Evolutionary conservation across 1,284 basidiomycete genomes (phyloP).

Genomic region (Fomitopsis betulina): DNA sequence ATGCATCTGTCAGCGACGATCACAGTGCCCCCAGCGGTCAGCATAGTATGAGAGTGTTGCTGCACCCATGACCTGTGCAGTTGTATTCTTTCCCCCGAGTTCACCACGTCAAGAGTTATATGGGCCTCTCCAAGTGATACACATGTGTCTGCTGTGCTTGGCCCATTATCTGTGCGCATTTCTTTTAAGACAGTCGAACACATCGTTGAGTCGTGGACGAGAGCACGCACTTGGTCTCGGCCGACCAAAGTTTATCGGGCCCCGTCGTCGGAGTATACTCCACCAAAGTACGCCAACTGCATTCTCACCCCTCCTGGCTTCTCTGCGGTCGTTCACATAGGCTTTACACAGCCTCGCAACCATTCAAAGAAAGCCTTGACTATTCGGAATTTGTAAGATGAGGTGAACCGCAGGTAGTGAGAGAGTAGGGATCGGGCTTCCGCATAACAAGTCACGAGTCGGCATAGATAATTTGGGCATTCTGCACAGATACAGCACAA

Average conservation of each 20-base stretch:
- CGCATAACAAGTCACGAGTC: no score
- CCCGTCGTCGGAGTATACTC: background rate
- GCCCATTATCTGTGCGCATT: no score
- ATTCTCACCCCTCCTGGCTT: background rate
- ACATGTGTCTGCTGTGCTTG: no score
- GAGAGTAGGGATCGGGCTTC: background rate
- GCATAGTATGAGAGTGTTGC: background rate
- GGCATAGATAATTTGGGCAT: no score
- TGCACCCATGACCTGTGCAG: background rate
- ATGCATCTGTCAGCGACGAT: background rate
- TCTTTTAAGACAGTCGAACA: no score
- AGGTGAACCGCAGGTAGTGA: background rate
- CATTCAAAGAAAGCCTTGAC: background rate
- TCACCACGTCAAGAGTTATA: background rate
- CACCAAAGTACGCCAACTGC: background rate
- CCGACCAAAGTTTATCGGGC: no score
- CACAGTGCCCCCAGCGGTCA: background rate
- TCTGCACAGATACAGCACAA: no score
- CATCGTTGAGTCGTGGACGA: no score
- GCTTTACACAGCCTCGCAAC: background rate
- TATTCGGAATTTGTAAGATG: background rate
- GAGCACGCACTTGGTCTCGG: no score
- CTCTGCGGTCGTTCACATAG: background rate
- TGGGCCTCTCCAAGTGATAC: no score
- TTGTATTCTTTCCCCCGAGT: background rate